phyloP scores from a whole-genome alignment of 345 rosid genomes.

The Populus davidiana region DNA sequence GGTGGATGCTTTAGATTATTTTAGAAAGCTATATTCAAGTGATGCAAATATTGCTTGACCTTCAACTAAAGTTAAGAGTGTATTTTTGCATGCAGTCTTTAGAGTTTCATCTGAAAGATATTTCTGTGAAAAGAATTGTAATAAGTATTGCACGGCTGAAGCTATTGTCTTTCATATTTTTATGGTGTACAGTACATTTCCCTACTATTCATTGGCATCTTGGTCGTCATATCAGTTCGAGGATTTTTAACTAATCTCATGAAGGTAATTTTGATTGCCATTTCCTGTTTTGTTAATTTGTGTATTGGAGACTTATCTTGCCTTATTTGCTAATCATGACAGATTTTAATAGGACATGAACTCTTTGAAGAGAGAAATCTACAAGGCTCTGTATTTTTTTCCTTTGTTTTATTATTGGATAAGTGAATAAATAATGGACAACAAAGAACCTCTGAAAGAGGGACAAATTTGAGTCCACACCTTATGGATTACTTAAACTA shows the following conservation, averaged over 20 bases:
- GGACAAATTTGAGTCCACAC: constrained; percentile 8
- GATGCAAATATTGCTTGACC: not conserved
- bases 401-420: not conserved
- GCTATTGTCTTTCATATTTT: constrained; percentile 22
- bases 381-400: not conserved
- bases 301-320: not conserved
- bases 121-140: not conserved
- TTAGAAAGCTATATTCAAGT: not conserved
- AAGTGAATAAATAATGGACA: not conserved
- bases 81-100: too few species aligned
- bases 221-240: constrained; percentile 86
- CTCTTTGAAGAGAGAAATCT: not conserved
- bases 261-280: constrained; percentile 55
- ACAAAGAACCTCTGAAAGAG: not conserved
- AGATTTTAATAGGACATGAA: not conserved
- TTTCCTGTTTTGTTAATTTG: not conserved
- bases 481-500: not conserved
- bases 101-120: not conserved
- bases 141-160: constrained; percentile 5
- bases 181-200: constrained; percentile 75
- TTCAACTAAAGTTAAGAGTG: not conserved
- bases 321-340: not conserved
- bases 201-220: constrained; percentile 82
- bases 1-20: not conserved
- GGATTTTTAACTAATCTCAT: constrained; percentile 87